A percentile compares a stretch with the other conserved stretches of the same genome.
These are phyloP conservation scores for Psidium friedrichsthalianum DNA, from an alignment of 345 rosid species.

Conservation along the genomic window DNA sequence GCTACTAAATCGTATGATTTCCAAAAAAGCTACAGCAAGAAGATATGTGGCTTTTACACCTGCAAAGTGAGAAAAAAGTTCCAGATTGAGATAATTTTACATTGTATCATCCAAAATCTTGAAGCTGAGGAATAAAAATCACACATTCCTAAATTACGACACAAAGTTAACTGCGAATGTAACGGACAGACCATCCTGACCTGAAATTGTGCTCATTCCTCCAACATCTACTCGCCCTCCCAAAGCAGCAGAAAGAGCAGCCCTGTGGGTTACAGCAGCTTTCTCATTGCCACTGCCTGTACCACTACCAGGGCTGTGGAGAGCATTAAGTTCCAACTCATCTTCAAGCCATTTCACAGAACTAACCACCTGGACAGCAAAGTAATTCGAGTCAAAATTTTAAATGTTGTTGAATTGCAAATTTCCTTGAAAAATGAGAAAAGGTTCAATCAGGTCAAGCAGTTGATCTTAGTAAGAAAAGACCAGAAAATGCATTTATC, in stretches of 20 bases:
- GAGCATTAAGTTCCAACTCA: constrained; percentile 95
- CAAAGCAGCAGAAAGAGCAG: constrained; percentile 89
- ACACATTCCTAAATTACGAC: neutral
- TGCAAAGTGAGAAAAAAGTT: constrained; percentile 11
- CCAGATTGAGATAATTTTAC: neutral
- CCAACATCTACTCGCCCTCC: constrained; percentile 89
- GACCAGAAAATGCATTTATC: neutral
- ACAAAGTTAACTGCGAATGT: neutral
- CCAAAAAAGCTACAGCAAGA: constrained; percentile 96
- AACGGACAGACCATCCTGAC: constrained; percentile 18
- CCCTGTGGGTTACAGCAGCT: constrained; percentile 75
- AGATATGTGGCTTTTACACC: constrained; percentile 99
- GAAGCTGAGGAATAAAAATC: neutral
- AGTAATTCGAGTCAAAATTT: neutral
- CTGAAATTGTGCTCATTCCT: constrained; percentile 91
- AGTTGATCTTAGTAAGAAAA: neutral
- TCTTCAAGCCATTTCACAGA: constrained; percentile 99
- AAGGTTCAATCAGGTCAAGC: neutral
- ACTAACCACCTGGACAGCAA: constrained; percentile 66
- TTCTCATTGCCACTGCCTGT: constrained; percentile 90
- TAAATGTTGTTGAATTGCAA: neutral
- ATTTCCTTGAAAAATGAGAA: neutral
- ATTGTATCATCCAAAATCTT: neutral
- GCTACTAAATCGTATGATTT: constrained; percentile 91
- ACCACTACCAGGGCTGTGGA: constrained; percentile 92